Conservation (phyloP, 2,329 filamentous ascomycete species). For the Aschersonia sp. region DNA sequence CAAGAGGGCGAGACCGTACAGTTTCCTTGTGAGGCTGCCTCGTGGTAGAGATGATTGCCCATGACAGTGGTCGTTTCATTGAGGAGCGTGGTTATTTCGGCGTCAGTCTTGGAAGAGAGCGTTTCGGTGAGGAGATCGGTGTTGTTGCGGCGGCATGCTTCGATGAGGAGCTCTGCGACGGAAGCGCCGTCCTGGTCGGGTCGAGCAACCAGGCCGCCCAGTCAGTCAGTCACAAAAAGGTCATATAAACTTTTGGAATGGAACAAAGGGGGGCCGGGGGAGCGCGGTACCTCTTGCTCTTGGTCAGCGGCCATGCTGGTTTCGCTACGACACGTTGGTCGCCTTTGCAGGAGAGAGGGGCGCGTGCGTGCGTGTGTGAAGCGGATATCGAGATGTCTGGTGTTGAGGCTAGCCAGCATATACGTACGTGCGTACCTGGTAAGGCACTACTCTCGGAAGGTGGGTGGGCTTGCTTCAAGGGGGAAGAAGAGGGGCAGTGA, state of each 20-base stretch:
- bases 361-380: constrained; percentile 4
- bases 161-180: constrained; percentile 71
- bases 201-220: background rate
- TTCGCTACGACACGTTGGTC: background rate
- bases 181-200: constrained; percentile 55
- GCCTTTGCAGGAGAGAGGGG: background rate
- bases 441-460: too few species aligned
- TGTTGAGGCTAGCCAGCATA: too few species aligned
- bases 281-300: constrained; percentile 8
- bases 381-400: too few species aligned
- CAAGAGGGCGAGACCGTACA: constrained; percentile 37
- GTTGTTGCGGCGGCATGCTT: constrained; percentile 89
- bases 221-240: background rate
- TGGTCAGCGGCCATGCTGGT: constrained; percentile 6
- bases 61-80: constrained; percentile 76
- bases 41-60: constrained; percentile 79
- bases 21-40: constrained; percentile 73
- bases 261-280: background rate
- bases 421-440: too few species aligned
- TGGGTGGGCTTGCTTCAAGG: too few species aligned
- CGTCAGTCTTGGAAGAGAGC: constrained; percentile 45
- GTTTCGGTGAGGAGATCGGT: constrained; percentile 68
- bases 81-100: constrained; percentile 60
- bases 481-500: too few species aligned
- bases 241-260: too few species aligned